Conservation (phyloP, 2,329 filamentous ascomycete species). For the Fonsecaea pedrosoi region DNA sequence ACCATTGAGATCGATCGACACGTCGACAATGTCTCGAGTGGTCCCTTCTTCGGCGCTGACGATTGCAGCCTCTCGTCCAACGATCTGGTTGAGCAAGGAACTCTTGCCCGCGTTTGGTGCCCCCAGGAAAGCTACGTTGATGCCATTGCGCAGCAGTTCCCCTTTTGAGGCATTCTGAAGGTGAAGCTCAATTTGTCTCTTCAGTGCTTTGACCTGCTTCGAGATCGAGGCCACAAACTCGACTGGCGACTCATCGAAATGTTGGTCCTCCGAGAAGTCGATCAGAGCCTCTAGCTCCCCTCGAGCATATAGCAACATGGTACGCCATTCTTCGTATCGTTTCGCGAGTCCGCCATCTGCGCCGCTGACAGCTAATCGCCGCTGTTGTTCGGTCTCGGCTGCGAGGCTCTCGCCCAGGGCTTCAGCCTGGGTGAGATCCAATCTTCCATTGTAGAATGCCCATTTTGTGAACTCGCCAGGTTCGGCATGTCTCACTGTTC, state of each 20-base stretch:
- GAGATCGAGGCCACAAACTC: slow-evolving; percentile 75
- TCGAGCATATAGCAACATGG: slow-evolving; percentile 76
- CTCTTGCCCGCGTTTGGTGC: slow-evolving; percentile 96
- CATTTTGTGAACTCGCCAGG: slow-evolving; percentile 94
- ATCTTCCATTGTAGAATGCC: slow-evolving; percentile 83
- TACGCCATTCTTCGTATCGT: slow-evolving; percentile 83
- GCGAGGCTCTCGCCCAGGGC: slow-evolving; percentile 66
- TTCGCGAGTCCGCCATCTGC: slow-evolving; percentile 72
- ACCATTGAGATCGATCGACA: slow-evolving; percentile 84
- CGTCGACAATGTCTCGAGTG: slow-evolving; percentile 91
- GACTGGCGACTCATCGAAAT: slow-evolving; percentile 86
- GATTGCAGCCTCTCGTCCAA: slow-evolving; percentile 92
- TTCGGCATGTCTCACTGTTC: slow-evolving; percentile 81
- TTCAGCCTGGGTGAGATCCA: slow-evolving; percentile 84
- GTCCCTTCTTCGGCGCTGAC: slow-evolving; percentile 93
- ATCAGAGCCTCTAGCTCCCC: slow-evolving; percentile 95
- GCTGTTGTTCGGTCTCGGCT: slow-evolving; percentile 88
- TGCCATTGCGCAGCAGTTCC: slow-evolving; percentile 83
- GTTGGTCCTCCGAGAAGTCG: slow-evolving; percentile 96
- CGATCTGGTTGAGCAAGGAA: slow-evolving; percentile 86
- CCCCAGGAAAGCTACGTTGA: slow-evolving; percentile 83
- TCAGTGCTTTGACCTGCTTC: slow-evolving; percentile 66
- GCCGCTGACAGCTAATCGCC: slow-evolving; percentile 81
- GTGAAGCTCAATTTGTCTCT: slow-evolving; percentile 70
- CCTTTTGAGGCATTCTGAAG: slow-evolving; percentile 78